Conservation (phyloP, 148 eudicot species). For the Persicaria tinctoria region DNA sequence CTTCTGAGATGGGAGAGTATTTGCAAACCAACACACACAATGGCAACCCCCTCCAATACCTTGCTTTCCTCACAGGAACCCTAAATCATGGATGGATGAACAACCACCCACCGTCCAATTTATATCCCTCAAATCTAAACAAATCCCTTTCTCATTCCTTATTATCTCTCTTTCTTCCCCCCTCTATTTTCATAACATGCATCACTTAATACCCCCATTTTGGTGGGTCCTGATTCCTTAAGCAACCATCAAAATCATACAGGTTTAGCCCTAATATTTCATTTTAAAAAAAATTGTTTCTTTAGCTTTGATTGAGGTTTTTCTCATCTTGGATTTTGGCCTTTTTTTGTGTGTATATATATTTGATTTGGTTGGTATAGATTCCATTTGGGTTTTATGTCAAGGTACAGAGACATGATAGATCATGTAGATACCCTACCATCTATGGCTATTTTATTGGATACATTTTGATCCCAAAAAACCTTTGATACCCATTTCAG, state of each 20-base stretch:
- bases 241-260: neutral
- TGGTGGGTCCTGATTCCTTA: constrained; percentile 11
- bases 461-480: neutral
- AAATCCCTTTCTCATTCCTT: neutral
- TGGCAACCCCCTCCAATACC: neutral
- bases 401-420: neutral
- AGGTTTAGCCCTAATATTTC: neutral
- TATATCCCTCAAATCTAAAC: neutral
- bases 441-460: neutral
- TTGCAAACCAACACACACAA: constrained; percentile 9
- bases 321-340: constrained; percentile 6
- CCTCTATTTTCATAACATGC: constrained; percentile 8
- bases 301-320: constrained; percentile 11
- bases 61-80: constrained; percentile 11
- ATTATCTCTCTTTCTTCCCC: neutral
- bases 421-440: neutral
- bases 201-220: neutral
- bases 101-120: neutral
- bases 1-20: constrained; percentile 13
- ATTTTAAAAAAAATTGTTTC: neutral
- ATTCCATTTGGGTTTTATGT: neutral
- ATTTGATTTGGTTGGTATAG: constrained; percentile 4
- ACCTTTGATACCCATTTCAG: neutral
- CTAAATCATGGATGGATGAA: constrained; percentile 6
- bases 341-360: neutral